A percentile compares a stretch with the other conserved stretches of the same genome.
Conservation (phyloP, 345 rosid species). For the Acer yangbiense region DNA sequence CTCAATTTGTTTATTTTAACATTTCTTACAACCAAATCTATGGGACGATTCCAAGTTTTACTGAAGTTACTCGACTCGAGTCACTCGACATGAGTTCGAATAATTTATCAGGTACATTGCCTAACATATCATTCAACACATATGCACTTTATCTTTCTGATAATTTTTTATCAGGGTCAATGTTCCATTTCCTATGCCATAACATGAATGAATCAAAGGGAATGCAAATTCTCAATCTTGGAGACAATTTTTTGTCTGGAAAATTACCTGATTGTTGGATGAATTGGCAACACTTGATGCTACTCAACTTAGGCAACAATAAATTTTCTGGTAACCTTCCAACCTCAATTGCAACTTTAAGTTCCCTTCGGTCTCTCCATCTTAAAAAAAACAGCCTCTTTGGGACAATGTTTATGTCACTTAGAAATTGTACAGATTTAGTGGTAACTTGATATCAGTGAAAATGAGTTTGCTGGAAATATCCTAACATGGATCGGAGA, state of each 20-base stretch:
- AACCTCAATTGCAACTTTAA: background rate
- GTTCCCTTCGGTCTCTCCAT: background rate
- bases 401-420: background rate
- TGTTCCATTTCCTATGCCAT: slow-evolving; percentile 30
- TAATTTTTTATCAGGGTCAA: slow-evolving; percentile 36
- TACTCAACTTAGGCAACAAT: background rate
- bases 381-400: background rate
- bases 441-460: background rate
- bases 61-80: background rate
- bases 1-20: background rate
- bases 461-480: slow-evolving; percentile 10
- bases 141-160: slow-evolving; percentile 36
- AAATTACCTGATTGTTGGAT: slow-evolving; percentile 30
- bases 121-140: slow-evolving; percentile 11
- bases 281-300: background rate
- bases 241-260: slow-evolving; percentile 32
- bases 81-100: slow-evolving; percentile 25
- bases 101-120: slow-evolving; percentile 16
- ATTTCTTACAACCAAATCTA: slow-evolving; percentile 35
- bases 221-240: slow-evolving; percentile 36
- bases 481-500: slow-evolving; percentile 10
- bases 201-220: slow-evolving; percentile 3
- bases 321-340: slow-evolving; percentile 11
- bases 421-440: background rate
- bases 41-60: slow-evolving; percentile 29